Conservation (phyloP, 2,329 filamentous ascomycete genomes). For the Exserohilum rostratum region DNA sequence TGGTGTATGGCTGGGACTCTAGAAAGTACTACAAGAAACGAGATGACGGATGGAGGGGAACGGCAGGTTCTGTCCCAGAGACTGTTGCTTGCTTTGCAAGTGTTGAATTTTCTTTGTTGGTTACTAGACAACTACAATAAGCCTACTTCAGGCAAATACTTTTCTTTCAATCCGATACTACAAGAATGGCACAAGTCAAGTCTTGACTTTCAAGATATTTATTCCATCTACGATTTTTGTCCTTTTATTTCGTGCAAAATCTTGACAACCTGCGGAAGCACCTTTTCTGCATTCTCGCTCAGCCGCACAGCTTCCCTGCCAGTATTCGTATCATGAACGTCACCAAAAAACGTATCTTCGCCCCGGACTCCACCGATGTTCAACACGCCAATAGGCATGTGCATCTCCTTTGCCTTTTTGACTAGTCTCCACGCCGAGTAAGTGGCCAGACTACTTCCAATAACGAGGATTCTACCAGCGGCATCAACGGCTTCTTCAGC, state of each 20-base stretch:
- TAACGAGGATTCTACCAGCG: conserved; percentile 72
- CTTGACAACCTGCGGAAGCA: conserved; percentile 41
- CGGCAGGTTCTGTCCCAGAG: neutral
- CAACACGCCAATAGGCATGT: conserved; percentile 84
- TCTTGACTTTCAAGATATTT: too few species aligned
- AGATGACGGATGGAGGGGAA: too few species aligned
- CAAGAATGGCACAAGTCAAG: too few species aligned
- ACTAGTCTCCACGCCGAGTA: conserved; percentile 94
- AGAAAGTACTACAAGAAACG: too few species aligned
- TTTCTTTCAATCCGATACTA: too few species aligned
- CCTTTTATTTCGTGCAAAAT: conserved; percentile 27
- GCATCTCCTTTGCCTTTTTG: conserved; percentile 78
- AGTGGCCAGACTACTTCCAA: conserved; percentile 91
- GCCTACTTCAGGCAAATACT: too few species aligned
- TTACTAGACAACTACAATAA: too few species aligned
- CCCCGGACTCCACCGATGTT: conserved; percentile 86
- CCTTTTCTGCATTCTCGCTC: conserved; percentile 49
- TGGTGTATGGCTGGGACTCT: too few species aligned
- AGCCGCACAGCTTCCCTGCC: conserved; percentile 49
- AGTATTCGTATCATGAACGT: conserved; percentile 55
- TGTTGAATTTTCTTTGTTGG: too few species aligned
- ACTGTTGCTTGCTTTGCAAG: too few species aligned
- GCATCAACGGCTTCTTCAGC: conserved; percentile 82
- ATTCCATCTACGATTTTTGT: neutral
- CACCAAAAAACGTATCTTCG: conserved; percentile 73